Base-by-base conservation (phyloP, 2,329 filamentous ascomycete species). In the Ilyonectria destructans region DNA sequence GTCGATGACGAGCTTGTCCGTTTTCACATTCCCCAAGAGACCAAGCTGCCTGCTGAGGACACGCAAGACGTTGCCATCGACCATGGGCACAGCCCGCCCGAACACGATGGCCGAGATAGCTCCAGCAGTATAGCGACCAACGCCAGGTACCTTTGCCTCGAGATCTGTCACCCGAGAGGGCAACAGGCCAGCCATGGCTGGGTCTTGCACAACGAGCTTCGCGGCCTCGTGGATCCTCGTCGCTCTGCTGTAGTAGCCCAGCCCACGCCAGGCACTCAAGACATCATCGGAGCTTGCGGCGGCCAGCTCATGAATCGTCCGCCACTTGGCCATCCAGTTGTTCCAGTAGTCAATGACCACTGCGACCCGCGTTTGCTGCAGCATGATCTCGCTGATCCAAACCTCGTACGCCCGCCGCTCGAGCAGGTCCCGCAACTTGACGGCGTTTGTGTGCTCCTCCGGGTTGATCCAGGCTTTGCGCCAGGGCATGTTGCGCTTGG, bases 381-480 rank as follows among this genome's bases (percentile, higher is more conserved):
- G 83, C 89, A 91, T 91, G 71, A 91, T 87, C 80, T 91, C 89
- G 74, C 86, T 89, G 75, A 91, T 90, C 88, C 89, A 91, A 54
- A 91, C 89, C 76, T 91, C 85, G 79, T 91, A 91, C 2, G 89
- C 89, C 55, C 89, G 85, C 33, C 80, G 84, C 65, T 86, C 85
- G 12, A 90, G 80, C 3, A 77, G 77, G n/a, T 65, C 54, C 33
- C 82, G 82, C 9, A 87, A 79, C n/a, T 80, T 78, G 2, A 75
- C 69, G 1, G 75, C 71, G 17, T 80, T 73, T 17, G 60, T 29
- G 19, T 74, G 69, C 23, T 69, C 62, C 4, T 67, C 65, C 9
- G 85, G 85, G 61, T 89, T 79, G 59, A 88, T 80, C 87, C 88
- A 91, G 2, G 83, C 68, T 71, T 89, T 88, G 33, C 89, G 86